These are phyloP conservation scores for Fusarium liriodendri DNA, from an alignment of 2,329 filamentous ascomycete species.

Conservation along the genomic window DNA sequence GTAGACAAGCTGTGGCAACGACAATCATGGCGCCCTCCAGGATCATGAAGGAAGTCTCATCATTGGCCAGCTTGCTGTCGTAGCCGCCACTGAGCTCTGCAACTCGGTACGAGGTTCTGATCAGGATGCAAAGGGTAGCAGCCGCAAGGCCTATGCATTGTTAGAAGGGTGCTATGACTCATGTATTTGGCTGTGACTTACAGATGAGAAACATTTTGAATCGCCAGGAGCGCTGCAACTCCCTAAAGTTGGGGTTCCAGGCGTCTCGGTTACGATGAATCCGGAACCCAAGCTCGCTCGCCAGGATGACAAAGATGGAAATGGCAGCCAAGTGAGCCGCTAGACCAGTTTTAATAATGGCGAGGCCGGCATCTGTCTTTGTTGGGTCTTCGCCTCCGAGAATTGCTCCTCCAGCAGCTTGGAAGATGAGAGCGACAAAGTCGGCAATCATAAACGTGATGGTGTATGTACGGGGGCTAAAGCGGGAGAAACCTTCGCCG, in stretches of 20 bases:
- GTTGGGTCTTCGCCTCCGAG: slow-evolving; percentile 16
- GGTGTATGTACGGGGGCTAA: slow-evolving; percentile 47
- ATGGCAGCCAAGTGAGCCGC: slow-evolving; percentile 30
- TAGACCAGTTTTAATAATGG: slow-evolving; percentile 30
- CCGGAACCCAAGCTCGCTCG: slow-evolving; percentile 1
- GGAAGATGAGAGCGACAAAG: slow-evolving; percentile 60
- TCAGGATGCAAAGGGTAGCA: slow-evolving; percentile 28
- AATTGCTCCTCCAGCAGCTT: slow-evolving; percentile 61
- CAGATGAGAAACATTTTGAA: slow-evolving; percentile 26
- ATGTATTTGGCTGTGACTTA: neutral
- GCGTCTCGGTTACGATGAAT: slow-evolving; percentile 6
- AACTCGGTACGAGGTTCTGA: slow-evolving; percentile 27
- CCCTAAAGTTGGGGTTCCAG: slow-evolving; percentile 25
- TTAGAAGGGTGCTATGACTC: neutral
- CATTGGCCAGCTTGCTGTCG: slow-evolving; percentile 17
- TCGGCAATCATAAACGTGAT: slow-evolving; percentile 60
- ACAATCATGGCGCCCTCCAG: slow-evolving; percentile 27
- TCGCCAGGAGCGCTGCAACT: slow-evolving; percentile 14
- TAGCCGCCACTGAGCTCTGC: slow-evolving; percentile 25
- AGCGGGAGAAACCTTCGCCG: slow-evolving; percentile 51
- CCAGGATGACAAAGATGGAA: slow-evolving; percentile 9
- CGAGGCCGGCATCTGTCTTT: slow-evolving; percentile 9
- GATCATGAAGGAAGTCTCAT: slow-evolving; percentile 23
- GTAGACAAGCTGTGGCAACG: neutral
- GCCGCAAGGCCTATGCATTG: neutral